phyloP scores from a whole-genome alignment of 768 basidiomycete genomes.

The Hypholoma sublateritium region DNA sequence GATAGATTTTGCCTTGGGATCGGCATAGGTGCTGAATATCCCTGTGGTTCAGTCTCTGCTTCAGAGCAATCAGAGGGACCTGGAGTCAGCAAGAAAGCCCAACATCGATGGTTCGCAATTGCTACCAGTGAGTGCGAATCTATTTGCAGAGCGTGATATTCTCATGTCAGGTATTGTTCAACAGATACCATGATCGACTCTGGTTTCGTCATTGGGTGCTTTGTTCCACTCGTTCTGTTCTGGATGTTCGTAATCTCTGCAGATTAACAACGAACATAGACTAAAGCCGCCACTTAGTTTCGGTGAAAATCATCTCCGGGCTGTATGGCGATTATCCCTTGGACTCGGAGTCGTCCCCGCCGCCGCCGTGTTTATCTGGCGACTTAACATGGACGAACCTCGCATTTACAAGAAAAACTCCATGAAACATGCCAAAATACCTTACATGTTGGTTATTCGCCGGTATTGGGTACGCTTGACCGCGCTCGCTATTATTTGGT shows the following conservation, averaged over 20 bases:
- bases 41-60: slow-evolving; percentile 85
- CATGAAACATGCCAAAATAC: slow-evolving; percentile 74
- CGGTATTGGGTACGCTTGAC: slow-evolving; percentile 75
- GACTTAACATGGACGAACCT: slow-evolving; percentile 82
- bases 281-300: slow-evolving; percentile 43
- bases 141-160: background rate
- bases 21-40: slow-evolving; percentile 87
- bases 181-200: slow-evolving; percentile 83
- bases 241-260: slow-evolving; percentile 67
- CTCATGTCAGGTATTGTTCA: background rate
- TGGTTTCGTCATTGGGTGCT: slow-evolving; percentile 77
- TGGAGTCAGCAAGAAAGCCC: slow-evolving; percentile 73
- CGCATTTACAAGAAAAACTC: slow-evolving; percentile 70
- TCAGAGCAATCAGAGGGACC: slow-evolving; percentile 89
- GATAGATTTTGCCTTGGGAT: slow-evolving; percentile 83
- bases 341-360: slow-evolving; percentile 86
- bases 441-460: slow-evolving; percentile 73
- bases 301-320: slow-evolving; percentile 75
- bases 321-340: slow-evolving; percentile 85
- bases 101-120: slow-evolving; percentile 84
- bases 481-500: slow-evolving; percentile 80
- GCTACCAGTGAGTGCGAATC: slow-evolving; percentile 69
- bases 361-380: slow-evolving; percentile 78
- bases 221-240: slow-evolving; percentile 81
- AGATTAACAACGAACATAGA: background rate